Evolutionary conservation across 768 basidiomycete genomes (phyloP).

Genomic region (Rhodotorula taiwanensis): DNA sequence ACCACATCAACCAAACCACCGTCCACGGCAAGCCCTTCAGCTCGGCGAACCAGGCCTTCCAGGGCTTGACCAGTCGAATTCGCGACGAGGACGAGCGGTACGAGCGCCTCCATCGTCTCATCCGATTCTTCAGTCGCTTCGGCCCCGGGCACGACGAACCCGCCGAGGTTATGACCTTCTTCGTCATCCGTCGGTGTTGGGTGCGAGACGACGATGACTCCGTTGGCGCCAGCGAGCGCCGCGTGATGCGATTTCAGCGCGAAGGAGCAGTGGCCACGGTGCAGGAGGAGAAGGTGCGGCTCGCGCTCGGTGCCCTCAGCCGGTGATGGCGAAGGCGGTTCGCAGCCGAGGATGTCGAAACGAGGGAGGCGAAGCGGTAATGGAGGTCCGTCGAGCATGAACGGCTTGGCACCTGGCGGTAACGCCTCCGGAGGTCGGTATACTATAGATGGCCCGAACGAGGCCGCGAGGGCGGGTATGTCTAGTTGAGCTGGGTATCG

Average conservation of each 20-base stretch:
- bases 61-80: constrained; percentile 22
- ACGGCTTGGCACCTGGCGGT: background rate
- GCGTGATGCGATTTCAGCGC: constrained; percentile 71
- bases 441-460: constrained; percentile 25
- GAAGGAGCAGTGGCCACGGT: constrained; percentile 81
- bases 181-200: constrained; percentile 56
- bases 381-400: constrained; percentile 14
- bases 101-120: constrained; percentile 18
- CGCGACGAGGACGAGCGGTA: constrained; percentile 36
- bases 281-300: constrained; percentile 52
- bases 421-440: background rate
- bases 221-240: constrained; percentile 62
- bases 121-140: constrained; percentile 25
- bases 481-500: background rate
- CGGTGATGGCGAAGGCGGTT: constrained; percentile 7
- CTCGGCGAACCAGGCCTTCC: constrained; percentile 6
- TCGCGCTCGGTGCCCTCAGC: background rate
- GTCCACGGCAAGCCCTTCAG: too few relatives aligned
- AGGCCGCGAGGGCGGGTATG: constrained; percentile 21
- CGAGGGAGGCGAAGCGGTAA: constrained; percentile 9
- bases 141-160: constrained; percentile 32
- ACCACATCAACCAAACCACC: too few relatives aligned
- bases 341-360: constrained; percentile 22
- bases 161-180: background rate
- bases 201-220: constrained; percentile 67